A percentile compares a stretch with the other conserved stretches of the same genome.
phyloP scores from a whole-genome alignment of 2,329 filamentous ascomycete species.

The Fusarium piperis region DNA sequence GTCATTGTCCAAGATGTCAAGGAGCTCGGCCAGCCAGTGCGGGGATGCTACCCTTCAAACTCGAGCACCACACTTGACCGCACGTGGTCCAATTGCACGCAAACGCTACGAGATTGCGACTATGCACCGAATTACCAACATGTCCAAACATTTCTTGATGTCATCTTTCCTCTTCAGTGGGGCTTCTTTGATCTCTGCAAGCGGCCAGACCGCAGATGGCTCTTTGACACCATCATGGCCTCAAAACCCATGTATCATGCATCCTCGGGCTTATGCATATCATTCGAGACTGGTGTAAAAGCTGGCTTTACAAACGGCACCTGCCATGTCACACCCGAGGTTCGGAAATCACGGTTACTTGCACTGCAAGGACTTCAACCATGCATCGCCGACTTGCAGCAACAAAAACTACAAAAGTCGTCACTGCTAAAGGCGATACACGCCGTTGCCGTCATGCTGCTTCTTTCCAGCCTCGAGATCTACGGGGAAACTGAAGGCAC shows the following conservation, averaged over 20 bases:
- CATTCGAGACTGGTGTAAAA: constrained; percentile 1
- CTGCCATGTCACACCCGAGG: constrained; percentile 5
- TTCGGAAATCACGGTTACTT: constrained; percentile 3
- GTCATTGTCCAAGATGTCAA: constrained; percentile 8
- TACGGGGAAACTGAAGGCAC: constrained; percentile 15
- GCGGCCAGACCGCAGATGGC: constrained; percentile 5
- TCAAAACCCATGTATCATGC: constrained; percentile 16
- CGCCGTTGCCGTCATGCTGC: constrained; percentile 4
- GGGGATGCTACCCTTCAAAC: neutral
- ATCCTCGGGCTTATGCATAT: neutral
- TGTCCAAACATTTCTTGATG: constrained; percentile 7
- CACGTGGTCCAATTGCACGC: constrained; percentile 11
- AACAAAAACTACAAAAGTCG: neutral
- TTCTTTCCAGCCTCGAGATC: constrained; percentile 9
- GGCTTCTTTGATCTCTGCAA: constrained; percentile 4
- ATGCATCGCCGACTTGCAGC: neutral
- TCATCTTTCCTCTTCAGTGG: constrained; percentile 15
- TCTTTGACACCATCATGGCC: constrained; percentile 13
- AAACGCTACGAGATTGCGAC: constrained; percentile 6
- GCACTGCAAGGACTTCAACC: constrained; percentile 4
- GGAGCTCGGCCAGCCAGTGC: neutral
- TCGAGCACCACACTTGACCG: neutral
- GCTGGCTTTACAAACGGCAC: constrained; percentile 6
- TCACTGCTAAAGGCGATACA: neutral
- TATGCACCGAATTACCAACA: constrained; percentile 4